Evolutionary conservation across 2,329 filamentous ascomycete species (phyloP), one percentile per base, ranked within the genome.

Genomic region (Diplodia sapinea): DNA sequence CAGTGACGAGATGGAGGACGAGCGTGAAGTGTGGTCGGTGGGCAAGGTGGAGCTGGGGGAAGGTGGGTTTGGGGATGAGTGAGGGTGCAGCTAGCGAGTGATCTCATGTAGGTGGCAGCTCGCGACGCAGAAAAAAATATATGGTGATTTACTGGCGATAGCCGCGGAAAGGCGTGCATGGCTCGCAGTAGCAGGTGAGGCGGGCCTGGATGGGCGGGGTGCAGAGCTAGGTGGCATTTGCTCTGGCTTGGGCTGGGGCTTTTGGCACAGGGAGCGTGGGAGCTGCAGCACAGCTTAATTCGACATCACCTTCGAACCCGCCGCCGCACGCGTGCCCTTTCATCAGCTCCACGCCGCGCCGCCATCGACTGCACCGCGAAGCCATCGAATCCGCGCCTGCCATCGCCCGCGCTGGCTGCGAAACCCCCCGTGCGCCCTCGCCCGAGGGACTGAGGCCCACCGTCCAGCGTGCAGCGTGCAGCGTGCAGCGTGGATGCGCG

Each of bases 11-110:
- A 83, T 88, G 38, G 95, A 99, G 76, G 95, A 99, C 80, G 93
- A 97, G 83, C 90, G 88, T 79, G 95, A 99, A 82, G 89, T 99
- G 70, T 96, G 93, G 94, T 95, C 92, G 77, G 91, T 99, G 61
- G 95, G 95, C 6, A 94, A 91, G 80, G 89, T 97, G 61, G 94
- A 98, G 77, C 81, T 94, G 56, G 90, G 87, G 9, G 91, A 92
- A 68, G 79, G 77, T 47, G 70, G 72, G 75, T 79, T 68, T 77
- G 79, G 49, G 13, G 47, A 63, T 33, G 54, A 63, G 31, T 51
- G 17, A 26, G 43, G 3, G 15, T 36, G 55, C 3, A 38, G 54
- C 17, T 47, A 40, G 12, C 33, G 38, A 38, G 55, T 23, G 40
- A 13, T 47, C 11, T 29, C 17, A 36, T 51, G 11, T 8, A 26